Evolutionary conservation across 2,329 filamentous ascomycete genomes (phyloP).

Genomic region (Ascochyta lentis): DNA sequence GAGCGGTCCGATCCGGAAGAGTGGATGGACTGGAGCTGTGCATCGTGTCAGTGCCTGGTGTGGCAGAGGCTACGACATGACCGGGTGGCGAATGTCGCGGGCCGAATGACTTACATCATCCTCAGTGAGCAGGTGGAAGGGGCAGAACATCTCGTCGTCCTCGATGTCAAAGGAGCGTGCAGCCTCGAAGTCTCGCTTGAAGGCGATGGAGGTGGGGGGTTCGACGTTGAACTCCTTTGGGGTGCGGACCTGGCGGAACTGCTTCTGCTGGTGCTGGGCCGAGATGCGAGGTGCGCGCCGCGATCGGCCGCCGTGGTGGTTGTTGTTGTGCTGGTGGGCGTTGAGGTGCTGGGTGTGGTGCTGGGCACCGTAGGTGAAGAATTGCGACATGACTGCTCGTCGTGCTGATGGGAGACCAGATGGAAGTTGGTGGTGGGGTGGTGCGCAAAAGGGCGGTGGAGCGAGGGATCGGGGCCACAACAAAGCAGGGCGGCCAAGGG

Average conservation of each 20-base stretch:
- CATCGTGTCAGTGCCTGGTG: conserved; percentile 43
- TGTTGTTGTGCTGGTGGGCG: conserved; percentile 67
- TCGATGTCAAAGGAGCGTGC: conserved; percentile 94
- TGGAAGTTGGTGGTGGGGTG: conserved; percentile 28
- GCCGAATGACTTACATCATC: conserved; percentile 72
- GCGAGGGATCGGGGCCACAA: conserved; percentile 29
- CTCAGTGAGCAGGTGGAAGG: conserved; percentile 83
- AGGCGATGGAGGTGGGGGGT: conserved; percentile 75
- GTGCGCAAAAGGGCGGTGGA: conserved; percentile 22
- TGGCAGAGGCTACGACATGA: conserved; percentile 30
- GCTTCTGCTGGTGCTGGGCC: conserved; percentile 84
- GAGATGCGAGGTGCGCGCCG: conserved; percentile 82
- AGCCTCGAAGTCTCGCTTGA: conserved; percentile 87
- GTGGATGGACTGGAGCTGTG: conserved; percentile 86
- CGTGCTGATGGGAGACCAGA: conserved; percentile 25
- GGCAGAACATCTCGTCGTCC: conserved; percentile 95
- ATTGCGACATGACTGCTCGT: conserved; percentile 53
- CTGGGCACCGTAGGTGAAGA: conserved; percentile 57
- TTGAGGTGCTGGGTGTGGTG: conserved; percentile 57
- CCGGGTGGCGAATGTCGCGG: conserved; percentile 32
- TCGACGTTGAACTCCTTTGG: conserved; percentile 83
- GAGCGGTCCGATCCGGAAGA: conserved; percentile 90
- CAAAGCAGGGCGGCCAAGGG: conserved; percentile 30
- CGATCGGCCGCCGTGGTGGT: conserved; percentile 76
- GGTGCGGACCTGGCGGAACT: conserved; percentile 82